Evolutionary conservation across 495 filamentous ascomycete genomes (phyloP).

Genomic region (Neurospora tetrasperma): DNA sequence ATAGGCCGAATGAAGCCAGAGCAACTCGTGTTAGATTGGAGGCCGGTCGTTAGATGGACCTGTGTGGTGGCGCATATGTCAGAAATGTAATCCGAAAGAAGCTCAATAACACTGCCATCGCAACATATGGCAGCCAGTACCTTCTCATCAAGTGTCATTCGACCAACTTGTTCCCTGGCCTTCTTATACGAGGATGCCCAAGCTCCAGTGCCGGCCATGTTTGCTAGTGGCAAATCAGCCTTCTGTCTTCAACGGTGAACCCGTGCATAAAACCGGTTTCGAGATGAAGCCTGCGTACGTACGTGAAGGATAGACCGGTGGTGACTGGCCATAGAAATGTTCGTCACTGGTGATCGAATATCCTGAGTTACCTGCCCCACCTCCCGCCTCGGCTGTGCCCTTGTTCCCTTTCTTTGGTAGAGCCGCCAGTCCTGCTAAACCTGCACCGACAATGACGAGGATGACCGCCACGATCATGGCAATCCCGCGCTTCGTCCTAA

Average conservation of each 20-base stretch:
- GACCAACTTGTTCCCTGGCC: conserved; percentile 42
- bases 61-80: conserved; percentile 23
- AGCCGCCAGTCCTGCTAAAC: conserved; percentile 24
- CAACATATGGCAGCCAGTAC: conserved; percentile 34
- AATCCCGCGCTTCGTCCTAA: conserved; percentile 27
- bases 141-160: conserved; percentile 53
- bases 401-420: conserved; percentile 16
- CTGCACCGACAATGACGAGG: conserved; percentile 27
- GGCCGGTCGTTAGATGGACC: conserved; percentile 45
- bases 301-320: conserved; percentile 49
- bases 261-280: not conserved
- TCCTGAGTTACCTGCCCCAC: conserved; percentile 5
- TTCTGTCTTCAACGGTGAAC: not conserved
- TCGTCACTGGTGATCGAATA: conserved; percentile 32
- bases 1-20: conserved; percentile 32
- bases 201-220: conserved; percentile 24
- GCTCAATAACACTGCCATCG: not conserved
- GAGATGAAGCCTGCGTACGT: conserved; percentile 6
- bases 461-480: conserved; percentile 23
- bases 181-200: conserved; percentile 44
- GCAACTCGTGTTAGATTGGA: conserved; percentile 30
- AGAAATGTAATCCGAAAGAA: not conserved
- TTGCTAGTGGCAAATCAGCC: conserved; percentile 39
- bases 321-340: conserved; percentile 47
- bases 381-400: not conserved